Conservation (phyloP, 1,139 yeast genomes). For the Protomyces inundatus region DNA sequence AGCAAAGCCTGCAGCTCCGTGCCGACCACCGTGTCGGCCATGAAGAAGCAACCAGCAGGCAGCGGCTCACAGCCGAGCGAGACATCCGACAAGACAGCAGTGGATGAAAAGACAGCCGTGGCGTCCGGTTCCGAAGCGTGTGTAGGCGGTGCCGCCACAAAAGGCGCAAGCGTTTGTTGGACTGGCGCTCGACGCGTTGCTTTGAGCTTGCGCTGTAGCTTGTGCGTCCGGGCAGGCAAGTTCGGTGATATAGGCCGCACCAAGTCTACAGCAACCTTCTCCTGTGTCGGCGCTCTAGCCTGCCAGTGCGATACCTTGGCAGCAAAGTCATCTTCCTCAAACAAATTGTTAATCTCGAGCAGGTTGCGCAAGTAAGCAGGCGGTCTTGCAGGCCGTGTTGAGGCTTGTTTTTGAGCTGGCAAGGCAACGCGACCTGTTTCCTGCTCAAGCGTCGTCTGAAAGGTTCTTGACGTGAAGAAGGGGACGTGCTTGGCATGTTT, state of each 20-base stretch:
- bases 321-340: slow-evolving; percentile 2
- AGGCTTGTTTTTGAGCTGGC: not conserved
- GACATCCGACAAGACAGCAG: not conserved
- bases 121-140: not conserved
- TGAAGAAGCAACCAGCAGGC: not conserved
- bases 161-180: not conserved
- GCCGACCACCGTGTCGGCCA: not conserved
- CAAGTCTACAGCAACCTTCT: not conserved
- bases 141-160: not conserved
- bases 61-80: not conserved
- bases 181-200: not conserved
- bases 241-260: no score
- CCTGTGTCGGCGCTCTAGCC: not conserved
- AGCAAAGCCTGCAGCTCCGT: not conserved
- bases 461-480: not conserved
- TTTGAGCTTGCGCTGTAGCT: not conserved
- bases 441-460: slow-evolving; percentile 4
- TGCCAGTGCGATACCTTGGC: slow-evolving; percentile 18
- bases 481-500: not conserved
- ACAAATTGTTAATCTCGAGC: slow-evolving; percentile 5
- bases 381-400: not conserved
- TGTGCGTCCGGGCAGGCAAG: not conserved
- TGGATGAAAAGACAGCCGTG: not conserved
- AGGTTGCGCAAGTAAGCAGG: slow-evolving; percentile 2
- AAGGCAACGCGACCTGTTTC: slow-evolving; percentile 2